Percentiles rank a stretch among this genome's conserved stretches.
Evolutionary conservation across 1,284 basidiomycete species (phyloP).

Genomic region (Ceratobasidium sp.): DNA sequence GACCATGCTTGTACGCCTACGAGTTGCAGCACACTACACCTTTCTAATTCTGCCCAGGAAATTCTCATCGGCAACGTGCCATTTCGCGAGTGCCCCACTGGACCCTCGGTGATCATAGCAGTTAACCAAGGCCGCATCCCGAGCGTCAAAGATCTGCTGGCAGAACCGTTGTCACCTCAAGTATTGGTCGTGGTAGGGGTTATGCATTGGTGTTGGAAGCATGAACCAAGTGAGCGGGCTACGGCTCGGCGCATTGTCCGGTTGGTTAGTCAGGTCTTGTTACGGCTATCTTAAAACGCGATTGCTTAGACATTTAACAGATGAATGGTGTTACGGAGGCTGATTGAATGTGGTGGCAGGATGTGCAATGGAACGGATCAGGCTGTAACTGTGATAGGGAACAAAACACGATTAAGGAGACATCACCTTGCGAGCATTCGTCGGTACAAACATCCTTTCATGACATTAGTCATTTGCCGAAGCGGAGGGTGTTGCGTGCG

Average conservation of each 20-base stretch:
- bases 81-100: neutral
- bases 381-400: too few species aligned
- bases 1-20: neutral
- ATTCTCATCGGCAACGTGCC: neutral
- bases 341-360: too few species aligned
- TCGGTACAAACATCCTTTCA: too few species aligned
- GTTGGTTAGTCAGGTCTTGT: neutral
- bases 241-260: neutral
- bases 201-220: neutral
- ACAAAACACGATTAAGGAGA: too few species aligned
- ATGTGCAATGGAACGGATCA: too few species aligned
- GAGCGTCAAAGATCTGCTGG: neutral
- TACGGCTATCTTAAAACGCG: too few species aligned
- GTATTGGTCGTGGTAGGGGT: neutral
- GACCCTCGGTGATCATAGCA: neutral
- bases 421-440: too few species aligned
- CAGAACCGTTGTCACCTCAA: neutral
- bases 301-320: too few species aligned
- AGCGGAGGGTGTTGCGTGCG: too few species aligned
- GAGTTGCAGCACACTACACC: neutral
- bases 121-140: neutral
- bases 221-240: neutral
- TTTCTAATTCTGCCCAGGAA: neutral
- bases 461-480: too few species aligned
- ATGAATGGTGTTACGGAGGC: too few species aligned